A percentile compares a stretch with the other conserved stretches of the same genome.
These are phyloP conservation scores for Haplosporangium sp. DNA, from an alignment of 371 early-diverging fungal species.

Conservation along the genomic window DNA sequence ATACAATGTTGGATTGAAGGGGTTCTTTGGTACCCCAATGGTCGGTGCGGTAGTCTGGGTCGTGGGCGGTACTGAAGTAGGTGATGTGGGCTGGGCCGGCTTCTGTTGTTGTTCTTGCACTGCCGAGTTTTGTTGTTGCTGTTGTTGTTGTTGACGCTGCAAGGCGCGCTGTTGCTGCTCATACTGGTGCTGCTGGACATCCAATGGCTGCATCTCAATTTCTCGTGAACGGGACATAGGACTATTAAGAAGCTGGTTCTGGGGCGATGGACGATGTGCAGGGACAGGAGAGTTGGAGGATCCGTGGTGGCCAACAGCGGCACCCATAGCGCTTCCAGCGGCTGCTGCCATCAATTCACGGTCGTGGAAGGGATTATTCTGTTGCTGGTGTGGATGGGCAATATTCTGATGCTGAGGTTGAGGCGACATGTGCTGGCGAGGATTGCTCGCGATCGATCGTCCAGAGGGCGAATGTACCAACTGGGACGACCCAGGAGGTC, in stretches of 20 bases:
- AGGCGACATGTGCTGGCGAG: constrained; percentile 15
- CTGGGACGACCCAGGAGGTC: background rate
- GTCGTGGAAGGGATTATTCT: constrained; percentile 35
- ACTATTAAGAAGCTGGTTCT: too few relatives aligned
- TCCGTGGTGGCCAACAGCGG: constrained; percentile 6
- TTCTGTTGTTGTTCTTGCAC: constrained; percentile 11
- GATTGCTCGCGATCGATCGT: constrained; percentile 21
- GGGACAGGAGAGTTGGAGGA: constrained; percentile 9
- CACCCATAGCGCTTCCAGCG: constrained; percentile 19
- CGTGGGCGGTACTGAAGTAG: constrained; percentile 1
- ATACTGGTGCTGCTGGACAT: constrained; percentile 47
- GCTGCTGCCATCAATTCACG: constrained; percentile 35
- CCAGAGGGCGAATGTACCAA: constrained; percentile 15
- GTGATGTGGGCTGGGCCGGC: constrained; percentile 14
- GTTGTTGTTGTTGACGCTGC: constrained; percentile 34
- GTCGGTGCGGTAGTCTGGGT: background rate
- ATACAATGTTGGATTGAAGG: constrained; percentile 31
- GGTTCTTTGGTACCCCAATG: constrained; percentile 10
- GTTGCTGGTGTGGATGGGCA: too few relatives aligned
- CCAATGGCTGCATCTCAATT: constrained; percentile 52
- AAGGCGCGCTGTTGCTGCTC: constrained; percentile 35
- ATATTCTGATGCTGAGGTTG: constrained; percentile 3
- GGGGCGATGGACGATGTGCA: constrained; percentile 7
- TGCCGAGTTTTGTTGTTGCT: constrained; percentile 6
- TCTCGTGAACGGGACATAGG: constrained; percentile 7